These are phyloP conservation scores for Halenospora varia DNA, from an alignment of 495 filamentous ascomycete species.

Conservation along the genomic window DNA sequence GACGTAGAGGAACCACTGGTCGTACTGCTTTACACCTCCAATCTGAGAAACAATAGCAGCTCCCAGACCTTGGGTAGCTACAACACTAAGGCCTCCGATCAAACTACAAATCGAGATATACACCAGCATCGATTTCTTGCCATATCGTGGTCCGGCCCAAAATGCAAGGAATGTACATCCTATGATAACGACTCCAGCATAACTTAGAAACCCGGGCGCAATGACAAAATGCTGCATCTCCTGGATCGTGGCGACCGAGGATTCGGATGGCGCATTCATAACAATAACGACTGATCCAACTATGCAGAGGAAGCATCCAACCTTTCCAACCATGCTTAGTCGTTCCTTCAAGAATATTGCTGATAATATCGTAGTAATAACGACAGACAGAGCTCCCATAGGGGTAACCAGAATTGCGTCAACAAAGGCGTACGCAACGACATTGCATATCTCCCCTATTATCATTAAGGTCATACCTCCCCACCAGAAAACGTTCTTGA, in stretches of 20 bases:
- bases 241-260: conserved; percentile 83
- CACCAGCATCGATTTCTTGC: conserved; percentile 95
- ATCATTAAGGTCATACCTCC: conserved; percentile 96
- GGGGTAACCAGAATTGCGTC: conserved; percentile 97
- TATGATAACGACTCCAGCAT: conserved; percentile 79
- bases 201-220: conserved; percentile 78
- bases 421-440: conserved; percentile 94
- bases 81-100: conserved; percentile 91
- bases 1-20: conserved; percentile 95
- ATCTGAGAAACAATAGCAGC: conserved; percentile 87
- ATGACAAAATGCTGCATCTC: conserved; percentile 90
- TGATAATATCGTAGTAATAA: conserved; percentile 87
- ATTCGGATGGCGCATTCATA: conserved; percentile 85
- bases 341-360: conserved; percentile 96
- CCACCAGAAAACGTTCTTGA: conserved; percentile 98
- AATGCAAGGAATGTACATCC: conserved; percentile 67
- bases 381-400: conserved; percentile 89
- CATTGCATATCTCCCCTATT: conserved; percentile 94
- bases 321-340: conserved; percentile 91
- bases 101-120: conserved; percentile 95
- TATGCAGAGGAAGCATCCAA: conserved; percentile 94
- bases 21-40: conserved; percentile 76
- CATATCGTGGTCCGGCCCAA: conserved; percentile 85
- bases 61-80: conserved; percentile 90
- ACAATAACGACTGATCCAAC: conserved; percentile 90